A percentile compares a stretch with the other conserved stretches of the same genome.
Evolutionary conservation across 2,329 filamentous ascomycete species (phyloP).

Genomic region (Neurospora sp.): DNA sequence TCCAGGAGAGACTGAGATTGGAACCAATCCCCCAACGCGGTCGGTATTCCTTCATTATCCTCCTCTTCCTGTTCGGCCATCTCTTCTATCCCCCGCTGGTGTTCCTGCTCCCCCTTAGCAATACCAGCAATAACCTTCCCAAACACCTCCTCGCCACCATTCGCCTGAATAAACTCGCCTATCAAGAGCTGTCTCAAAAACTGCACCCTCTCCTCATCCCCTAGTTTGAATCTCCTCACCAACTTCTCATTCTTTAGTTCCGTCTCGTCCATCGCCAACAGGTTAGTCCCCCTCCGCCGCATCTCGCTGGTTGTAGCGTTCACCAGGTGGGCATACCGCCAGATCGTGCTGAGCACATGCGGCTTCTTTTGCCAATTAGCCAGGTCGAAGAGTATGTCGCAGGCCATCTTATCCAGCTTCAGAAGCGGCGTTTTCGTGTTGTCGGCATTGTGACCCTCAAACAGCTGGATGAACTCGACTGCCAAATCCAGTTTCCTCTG

Average conservation of each 20-base stretch:
- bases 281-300: slow-evolving; percentile 10
- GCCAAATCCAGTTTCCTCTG: slow-evolving; percentile 15
- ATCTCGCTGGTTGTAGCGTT: slow-evolving; percentile 19
- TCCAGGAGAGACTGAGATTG: not conserved
- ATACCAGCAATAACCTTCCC: not conserved
- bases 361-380: slow-evolving; percentile 24
- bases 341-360: slow-evolving; percentile 23
- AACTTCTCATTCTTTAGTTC: not conserved
- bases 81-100: not conserved
- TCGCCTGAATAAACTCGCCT: not conserved
- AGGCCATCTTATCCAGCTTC: slow-evolving; percentile 23
- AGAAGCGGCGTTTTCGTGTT: not conserved
- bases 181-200: not conserved
- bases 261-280: slow-evolving; percentile 1
- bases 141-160: not conserved
- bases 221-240: not conserved
- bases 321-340: slow-evolving; percentile 23
- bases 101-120: not conserved
- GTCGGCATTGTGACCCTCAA: slow-evolving; percentile 6
- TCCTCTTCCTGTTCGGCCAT: not conserved
- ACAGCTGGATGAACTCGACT: slow-evolving; percentile 16
- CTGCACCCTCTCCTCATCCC: not conserved
- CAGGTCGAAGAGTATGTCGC: slow-evolving; percentile 29
- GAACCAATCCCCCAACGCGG: not conserved
- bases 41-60: not conserved